Base-by-base conservation (phyloP, 805 yeast genomes). In the Wickerhamomyces rabaulensis region DNA sequence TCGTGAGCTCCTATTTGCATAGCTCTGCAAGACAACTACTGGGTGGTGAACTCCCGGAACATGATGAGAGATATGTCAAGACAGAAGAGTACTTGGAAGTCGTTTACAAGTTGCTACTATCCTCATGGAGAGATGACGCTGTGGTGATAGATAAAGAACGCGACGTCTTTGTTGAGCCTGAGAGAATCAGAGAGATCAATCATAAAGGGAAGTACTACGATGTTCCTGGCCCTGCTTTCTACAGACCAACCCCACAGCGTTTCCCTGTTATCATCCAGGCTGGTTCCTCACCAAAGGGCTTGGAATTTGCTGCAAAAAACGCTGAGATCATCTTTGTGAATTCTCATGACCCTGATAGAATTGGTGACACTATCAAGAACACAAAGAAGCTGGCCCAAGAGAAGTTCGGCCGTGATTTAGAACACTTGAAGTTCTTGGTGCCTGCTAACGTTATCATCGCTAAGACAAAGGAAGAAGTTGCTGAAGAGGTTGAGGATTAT, bases 261-360 rank as follows among this genome's bases (percentile, higher is more conserved):
- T 52, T 71, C 3, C 75, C 75, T 2, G 63, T 70, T 15, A 55
- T 70, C 31, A 60, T 70, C 35, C 75, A 70, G 53, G 75, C 75
- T 1, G 75, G 75, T 2, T 58, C 68, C 29, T 70, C 74, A 6
- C 50, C 60, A 6, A 59, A 57, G n/a, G 75, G 75, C 9, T 60
- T 58, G 29, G 64, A 65, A 10, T 65, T 67, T 52, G 75, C 73
- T 7, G 74, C 75, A 15, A 61, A 63, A 43, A 64, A 65, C 53
- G 74, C 73, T 2, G 75, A 70, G 47, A 62, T 60, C 3, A 63
- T 67, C 9, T 70, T 69, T 50, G 60, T 69, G 15, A 55, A 64
- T 17, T 60, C 59, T 17, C 56, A 58, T 42, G 55, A 66, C 20
- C 66, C 69, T 2, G 61, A 56, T n/a, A 17, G 25, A 22, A 16